Conservation (phyloP, 768 basidiomycete genomes). For the Tulasnella sp. region DNA sequence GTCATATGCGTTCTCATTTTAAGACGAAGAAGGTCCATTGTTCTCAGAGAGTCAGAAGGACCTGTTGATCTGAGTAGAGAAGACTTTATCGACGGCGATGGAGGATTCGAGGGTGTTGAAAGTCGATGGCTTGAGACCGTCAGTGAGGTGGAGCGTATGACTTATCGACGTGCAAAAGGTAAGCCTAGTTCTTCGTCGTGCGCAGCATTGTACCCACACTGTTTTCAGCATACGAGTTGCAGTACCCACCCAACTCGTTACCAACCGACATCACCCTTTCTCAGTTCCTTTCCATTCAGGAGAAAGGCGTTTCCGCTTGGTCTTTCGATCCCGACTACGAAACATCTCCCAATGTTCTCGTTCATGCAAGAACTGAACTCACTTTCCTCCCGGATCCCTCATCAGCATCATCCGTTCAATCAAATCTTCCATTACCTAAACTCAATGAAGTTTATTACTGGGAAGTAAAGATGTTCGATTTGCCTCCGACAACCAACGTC, state of each 20-base stretch:
- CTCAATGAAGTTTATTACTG: conserved; percentile 99
- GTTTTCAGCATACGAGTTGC: conserved; percentile 58
- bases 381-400: conserved; percentile 96
- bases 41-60: conserved; percentile 74
- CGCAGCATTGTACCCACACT: background rate
- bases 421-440: conserved; percentile 91
- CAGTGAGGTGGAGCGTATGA: conserved; percentile 46
- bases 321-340: conserved; percentile 98
- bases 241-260: conserved; percentile 90
- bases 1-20: conserved; percentile 80
- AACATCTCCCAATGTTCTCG: conserved; percentile 79
- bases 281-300: conserved; percentile 97
- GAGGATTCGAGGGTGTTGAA: conserved; percentile 87
- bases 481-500: conserved; percentile 75
- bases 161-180: conserved; percentile 85
- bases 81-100: conserved; percentile 80
- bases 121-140: conserved; percentile 84
- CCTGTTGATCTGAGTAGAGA: conserved; percentile 89
- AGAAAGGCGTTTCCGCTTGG: conserved; percentile 99
- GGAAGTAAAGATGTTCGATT: conserved; percentile 99
- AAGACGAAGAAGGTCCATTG: conserved; percentile 61
- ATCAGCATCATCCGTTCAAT: conserved; percentile 88
- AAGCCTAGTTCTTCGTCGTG: conserved; percentile 19
- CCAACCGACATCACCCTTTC: conserved; percentile 97
- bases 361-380: conserved; percentile 92